Base-by-base conservation (phyloP, 768 basidiomycete genomes). In the Xerocomellus intermedius region DNA sequence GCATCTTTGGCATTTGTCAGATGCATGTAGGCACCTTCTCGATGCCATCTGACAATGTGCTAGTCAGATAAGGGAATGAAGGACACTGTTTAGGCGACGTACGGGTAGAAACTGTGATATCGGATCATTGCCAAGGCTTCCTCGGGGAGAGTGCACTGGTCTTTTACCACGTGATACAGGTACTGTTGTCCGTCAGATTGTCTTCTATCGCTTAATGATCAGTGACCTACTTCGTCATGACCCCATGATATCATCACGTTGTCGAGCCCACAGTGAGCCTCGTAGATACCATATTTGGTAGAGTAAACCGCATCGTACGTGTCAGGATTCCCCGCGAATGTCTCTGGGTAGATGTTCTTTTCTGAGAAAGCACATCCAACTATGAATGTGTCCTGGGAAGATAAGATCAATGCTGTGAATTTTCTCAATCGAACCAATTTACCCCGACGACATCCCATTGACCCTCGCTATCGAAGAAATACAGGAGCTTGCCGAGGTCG, bases 381-480 rank as follows among this genome's bases (percentile, higher is more conserved):
- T 56, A 93, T 83, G 62, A 85, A 88, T 0, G 86, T 88, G 61
- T 88, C 86, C 82, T 82, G 48, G 45, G 43, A 55, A 55, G 24
- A 35, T 44, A 39, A 8, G 33, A 26, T 62, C 28, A 57, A 44
- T 21, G 37, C 30, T 46, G 45, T 32, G 49, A 51, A 50, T 19
- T 2, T 19, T 19, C 1, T 7, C 39, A 24, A 9, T 28, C 8
- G 32, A 45, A 46, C 9, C 46, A 42, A 78, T 77, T 64, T 71
- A 89, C 89, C 47, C 93, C 94, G 26, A 96, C 94, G 46, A 95
- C 93, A 58, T 94, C 93, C 94, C 94, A 96, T 73, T 95, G 93
- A 7, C 93, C 93, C 67, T 91, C 78, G 3, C 90, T 89, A 28
- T 85, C 89, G 67, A 92, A 93, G 59, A 95, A 79, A 68, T 85